Conservation (phyloP, 176 grass and related monocot species). For the Juncus inflexus region DNA sequence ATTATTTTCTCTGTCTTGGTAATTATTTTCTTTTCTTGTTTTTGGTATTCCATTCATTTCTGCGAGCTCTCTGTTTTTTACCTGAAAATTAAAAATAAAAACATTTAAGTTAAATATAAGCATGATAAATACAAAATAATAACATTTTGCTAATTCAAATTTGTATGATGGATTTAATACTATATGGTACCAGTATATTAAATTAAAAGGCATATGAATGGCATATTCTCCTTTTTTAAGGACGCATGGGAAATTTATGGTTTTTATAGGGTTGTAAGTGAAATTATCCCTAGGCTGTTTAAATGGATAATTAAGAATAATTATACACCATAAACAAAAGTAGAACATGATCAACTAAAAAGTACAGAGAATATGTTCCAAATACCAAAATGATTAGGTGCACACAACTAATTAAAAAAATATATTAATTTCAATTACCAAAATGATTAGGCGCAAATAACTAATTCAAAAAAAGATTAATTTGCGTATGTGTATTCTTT, state of each 20-base stretch:
- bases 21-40: conserved; percentile 34
- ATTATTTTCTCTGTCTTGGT: conserved; percentile 36
- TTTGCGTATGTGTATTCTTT: too few relatives aligned
- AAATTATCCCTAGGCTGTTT: conserved; percentile 1
- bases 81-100: conserved; percentile 27
- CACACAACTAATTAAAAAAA: too few relatives aligned
- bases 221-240: background rate
- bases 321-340: too few relatives aligned
- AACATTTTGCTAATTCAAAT: too few relatives aligned
- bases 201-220: background rate
- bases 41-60: conserved; percentile 52
- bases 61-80: conserved; percentile 29
- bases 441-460: too few relatives aligned
- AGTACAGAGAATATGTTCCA: too few relatives aligned
- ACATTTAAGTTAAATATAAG: background rate
- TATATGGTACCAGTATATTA: background rate
- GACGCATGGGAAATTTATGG: background rate
- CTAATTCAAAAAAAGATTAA: too few relatives aligned
- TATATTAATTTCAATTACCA: too few relatives aligned
- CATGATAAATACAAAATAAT: conserved; percentile 4
- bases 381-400: too few relatives aligned
- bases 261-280: background rate
- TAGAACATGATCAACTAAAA: too few relatives aligned
- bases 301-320: too few relatives aligned
- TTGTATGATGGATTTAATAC: too few relatives aligned